Evolutionary conservation across 2,329 filamentous ascomycete genomes (phyloP), one percentile per base, ranked within the genome.

Genomic region (Claviceps humidiphila): DNA sequence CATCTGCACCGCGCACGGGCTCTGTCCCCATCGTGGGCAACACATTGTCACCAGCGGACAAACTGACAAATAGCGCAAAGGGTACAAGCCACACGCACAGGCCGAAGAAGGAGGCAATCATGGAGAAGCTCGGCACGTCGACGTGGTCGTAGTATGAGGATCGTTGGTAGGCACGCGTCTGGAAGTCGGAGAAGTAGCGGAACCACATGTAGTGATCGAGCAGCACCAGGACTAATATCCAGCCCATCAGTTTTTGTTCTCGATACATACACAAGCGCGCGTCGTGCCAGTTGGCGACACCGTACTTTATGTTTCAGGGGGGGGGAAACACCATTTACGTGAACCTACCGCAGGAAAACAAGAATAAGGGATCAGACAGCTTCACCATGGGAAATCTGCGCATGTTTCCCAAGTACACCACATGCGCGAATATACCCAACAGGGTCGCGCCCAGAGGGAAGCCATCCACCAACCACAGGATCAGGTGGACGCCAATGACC

Each of bases 151-250:
- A 84, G 64, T 79, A 76, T 51, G 80, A 77, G 3, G 76, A 73
- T 61, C 77, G 74, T 52, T 76, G 69, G 68, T 83, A 81, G 3
- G 81, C 73, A 51, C 68, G 69, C 47, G 77, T 68, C 57, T 84
- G 77, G 52, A 77, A 74, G 52, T 75, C 70, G 54, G 86, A 91
- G 68, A 98, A 98, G 70, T 97, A 84, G 53, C 80, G 81, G 75
- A 98, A 97, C 91, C 93, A 98, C 49, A 95, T 74, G 70, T 89
- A 96, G 67, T 98, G 93, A 68, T 98, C 95, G 39, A 85, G 61
- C 2, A 95, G 74, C 11, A 98, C 93, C 38, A 97, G 77, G 2
- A 81, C 82, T 89, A 54, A 17, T 24, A 24, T n/a, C 9, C 9
- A 11, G 6, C n/a, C 20, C 17, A 20, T n/a, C 22, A 34, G 17